These are phyloP conservation scores for Sanghuangporus weigelae DNA, from an alignment of 1,284 basidiomycete species.

Conservation along the genomic window DNA sequence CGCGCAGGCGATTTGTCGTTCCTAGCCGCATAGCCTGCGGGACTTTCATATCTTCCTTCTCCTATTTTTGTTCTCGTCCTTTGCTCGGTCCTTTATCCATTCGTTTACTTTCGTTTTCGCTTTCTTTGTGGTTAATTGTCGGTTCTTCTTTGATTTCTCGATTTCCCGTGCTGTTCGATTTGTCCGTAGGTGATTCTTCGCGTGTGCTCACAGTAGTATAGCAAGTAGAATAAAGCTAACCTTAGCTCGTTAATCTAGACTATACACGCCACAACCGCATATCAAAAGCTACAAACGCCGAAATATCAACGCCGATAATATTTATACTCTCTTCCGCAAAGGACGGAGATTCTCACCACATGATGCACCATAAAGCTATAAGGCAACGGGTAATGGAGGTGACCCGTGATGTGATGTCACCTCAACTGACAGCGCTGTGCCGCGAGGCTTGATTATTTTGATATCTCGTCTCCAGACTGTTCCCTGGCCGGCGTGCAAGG, in stretches of 20 bases:
- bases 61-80: background rate
- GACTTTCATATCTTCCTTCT: background rate
- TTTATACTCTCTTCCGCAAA: too few relatives aligned
- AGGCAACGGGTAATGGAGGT: too few relatives aligned
- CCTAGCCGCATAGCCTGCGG: background rate
- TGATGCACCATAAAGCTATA: too few relatives aligned
- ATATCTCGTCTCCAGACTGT: background rate
- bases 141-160: background rate
- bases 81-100: background rate
- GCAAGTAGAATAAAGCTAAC: background rate
- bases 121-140: background rate
- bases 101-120: background rate
- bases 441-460: background rate
- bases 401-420: slow-evolving; percentile 1
- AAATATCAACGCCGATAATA: too few relatives aligned
- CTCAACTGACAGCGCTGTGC: background rate
- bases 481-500: background rate
- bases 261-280: too few relatives aligned
- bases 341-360: too few relatives aligned
- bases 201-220: background rate
- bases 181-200: background rate
- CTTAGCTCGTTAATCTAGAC: background rate
- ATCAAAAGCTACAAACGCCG: too few relatives aligned
- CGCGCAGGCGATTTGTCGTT: background rate
- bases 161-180: background rate